Evolutionary conservation across 1,139 yeast species (phyloP).

Genomic region (Yamadazyma triangularis): DNA sequence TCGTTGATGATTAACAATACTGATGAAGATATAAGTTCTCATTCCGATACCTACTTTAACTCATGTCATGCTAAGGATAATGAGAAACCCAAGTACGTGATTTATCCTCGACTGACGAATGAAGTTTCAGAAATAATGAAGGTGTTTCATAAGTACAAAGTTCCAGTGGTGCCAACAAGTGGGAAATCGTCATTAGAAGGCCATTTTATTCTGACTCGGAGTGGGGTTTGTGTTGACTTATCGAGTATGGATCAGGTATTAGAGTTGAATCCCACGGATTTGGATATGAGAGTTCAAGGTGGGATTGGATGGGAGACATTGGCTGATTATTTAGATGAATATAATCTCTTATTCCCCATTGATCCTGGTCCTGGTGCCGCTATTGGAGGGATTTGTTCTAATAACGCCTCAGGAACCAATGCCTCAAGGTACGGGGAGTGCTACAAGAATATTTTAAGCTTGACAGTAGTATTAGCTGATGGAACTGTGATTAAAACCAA

Average conservation of each 20-base stretch:
- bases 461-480: constrained; percentile 70
- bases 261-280: constrained; percentile 48
- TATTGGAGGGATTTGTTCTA: constrained; percentile 65
- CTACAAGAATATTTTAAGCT: constrained; percentile 60
- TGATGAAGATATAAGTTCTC: constrained; percentile 33
- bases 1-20: constrained; percentile 16
- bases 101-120: constrained; percentile 64
- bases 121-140: constrained; percentile 63
- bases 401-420: constrained; percentile 70
- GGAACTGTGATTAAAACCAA: constrained; percentile 71
- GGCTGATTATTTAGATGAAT: constrained; percentile 44
- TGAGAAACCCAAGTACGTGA: constrained; percentile 51
- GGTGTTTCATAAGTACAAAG: constrained; percentile 54
- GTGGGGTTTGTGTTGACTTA: constrained; percentile 57
- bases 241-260: constrained; percentile 50
- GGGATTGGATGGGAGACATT: constrained; percentile 67
- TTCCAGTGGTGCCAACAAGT: constrained; percentile 75
- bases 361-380: constrained; percentile 78
- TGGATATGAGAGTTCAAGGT: constrained; percentile 65
- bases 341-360: constrained; percentile 59
- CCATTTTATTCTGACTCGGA: constrained; percentile 65
- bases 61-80: constrained; percentile 55
- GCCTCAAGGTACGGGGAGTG: constrained; percentile 72
- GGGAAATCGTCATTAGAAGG: constrained; percentile 81
- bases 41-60: constrained; percentile 60